Conservation (phyloP, 75 land plant genomes). For the Picea glauca region DNA sequence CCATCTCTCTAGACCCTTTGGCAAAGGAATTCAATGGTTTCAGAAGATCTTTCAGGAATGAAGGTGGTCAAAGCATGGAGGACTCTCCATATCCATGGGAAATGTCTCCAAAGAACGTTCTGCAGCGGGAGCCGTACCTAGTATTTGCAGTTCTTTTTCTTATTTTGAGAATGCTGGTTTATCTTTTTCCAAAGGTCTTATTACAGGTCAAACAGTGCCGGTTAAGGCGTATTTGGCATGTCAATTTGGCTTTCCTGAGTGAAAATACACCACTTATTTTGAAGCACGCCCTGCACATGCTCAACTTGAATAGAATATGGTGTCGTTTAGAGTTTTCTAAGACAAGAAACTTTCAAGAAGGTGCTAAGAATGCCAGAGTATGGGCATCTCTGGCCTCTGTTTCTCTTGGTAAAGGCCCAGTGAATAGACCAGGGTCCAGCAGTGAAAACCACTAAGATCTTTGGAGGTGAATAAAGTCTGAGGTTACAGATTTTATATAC, state of each 20-base stretch:
- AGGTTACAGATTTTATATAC: neutral
- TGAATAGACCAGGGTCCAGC: conserved; percentile 5
- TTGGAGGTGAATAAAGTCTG: neutral
- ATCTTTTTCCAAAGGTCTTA: conserved; percentile 28
- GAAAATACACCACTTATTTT: conserved; percentile 34
- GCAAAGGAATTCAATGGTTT: no score
- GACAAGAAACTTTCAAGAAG: conserved; percentile 46
- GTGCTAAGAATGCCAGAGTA: conserved; percentile 51
- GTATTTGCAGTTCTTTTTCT: conserved; percentile 39
- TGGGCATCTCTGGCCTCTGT: conserved; percentile 76
- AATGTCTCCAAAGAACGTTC: conserved; percentile 17
- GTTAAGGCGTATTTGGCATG: conserved; percentile 19
- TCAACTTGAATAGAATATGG: conserved; percentile 45
- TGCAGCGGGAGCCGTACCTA: conserved; percentile 42
- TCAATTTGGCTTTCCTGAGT: conserved; percentile 44
- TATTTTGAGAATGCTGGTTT: conserved; percentile 17
- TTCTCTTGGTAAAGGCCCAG: conserved; percentile 40
- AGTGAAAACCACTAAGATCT: neutral
- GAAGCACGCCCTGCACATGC: conserved; percentile 26
- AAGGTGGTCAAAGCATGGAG: neutral
- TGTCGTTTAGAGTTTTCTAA: conserved; percentile 40
- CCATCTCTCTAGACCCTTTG: neutral
- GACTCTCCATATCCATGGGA: conserved; percentile 1
- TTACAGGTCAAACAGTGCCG: conserved; percentile 24
- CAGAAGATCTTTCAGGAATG: neutral